Conservation (phyloP, 2,329 filamentous ascomycete genomes). For the Cordyceps tenuipes region DNA sequence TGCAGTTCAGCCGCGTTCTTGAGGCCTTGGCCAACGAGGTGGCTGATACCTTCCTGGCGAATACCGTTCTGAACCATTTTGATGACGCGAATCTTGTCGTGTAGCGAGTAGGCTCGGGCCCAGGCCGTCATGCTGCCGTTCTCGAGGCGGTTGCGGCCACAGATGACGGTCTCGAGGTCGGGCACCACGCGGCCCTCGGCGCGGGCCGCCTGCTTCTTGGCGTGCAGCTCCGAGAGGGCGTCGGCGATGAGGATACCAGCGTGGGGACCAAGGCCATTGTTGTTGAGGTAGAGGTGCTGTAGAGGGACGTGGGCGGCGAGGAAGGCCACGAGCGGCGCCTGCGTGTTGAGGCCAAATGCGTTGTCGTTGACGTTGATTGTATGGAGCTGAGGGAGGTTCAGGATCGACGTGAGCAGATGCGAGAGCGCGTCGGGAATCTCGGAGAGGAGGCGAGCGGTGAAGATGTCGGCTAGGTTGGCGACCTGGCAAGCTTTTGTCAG, state of each 20-base stretch:
- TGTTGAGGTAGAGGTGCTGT: constrained; percentile 92
- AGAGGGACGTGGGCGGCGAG: constrained; percentile 81
- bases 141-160: constrained; percentile 90
- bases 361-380: constrained; percentile 97
- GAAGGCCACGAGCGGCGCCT: constrained; percentile 87
- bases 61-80: constrained; percentile 99
- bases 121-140: constrained; percentile 94
- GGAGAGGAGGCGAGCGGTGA: constrained; percentile 84
- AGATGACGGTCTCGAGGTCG: constrained; percentile 90
- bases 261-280: constrained; percentile 91
- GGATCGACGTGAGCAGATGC: constrained; percentile 73
- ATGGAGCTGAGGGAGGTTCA: constrained; percentile 76
- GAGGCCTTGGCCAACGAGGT: constrained; percentile 72
- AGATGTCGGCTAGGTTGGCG: constrained; percentile 94
- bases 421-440: constrained; percentile 90
- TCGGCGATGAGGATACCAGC: constrained; percentile 85
- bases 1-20: constrained; percentile 59
- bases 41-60: constrained; percentile 80
- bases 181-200: constrained; percentile 66
- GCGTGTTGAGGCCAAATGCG: constrained; percentile 91
- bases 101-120: constrained; percentile 78
- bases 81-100: constrained; percentile 72
- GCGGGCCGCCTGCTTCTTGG: constrained; percentile 72
- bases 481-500: constrained; percentile 35
- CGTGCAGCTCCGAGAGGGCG: constrained; percentile 72